A percentile compares a stretch with the other conserved stretches of the same genome.
These are phyloP conservation scores for Exobasidium cylindrosporum DNA, from an alignment of 1,284 basidiomycete genomes.

Conservation along the genomic window DNA sequence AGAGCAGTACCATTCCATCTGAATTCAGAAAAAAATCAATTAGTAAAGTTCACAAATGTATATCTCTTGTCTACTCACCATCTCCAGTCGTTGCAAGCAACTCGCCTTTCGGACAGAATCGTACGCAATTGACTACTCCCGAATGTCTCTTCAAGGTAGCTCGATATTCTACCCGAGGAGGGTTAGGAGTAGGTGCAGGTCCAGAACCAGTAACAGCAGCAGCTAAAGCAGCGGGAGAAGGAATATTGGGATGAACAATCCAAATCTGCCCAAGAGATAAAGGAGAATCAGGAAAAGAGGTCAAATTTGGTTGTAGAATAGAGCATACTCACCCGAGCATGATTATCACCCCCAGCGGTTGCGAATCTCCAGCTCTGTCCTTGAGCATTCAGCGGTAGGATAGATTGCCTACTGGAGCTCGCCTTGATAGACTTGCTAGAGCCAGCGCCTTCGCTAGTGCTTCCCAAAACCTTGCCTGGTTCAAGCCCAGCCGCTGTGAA, in stretches of 20 bases:
- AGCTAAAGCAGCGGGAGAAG: constrained; percentile 55
- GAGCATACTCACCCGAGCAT: constrained; percentile 84
- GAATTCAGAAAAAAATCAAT: constrained; percentile 6
- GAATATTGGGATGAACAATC: constrained; percentile 54
- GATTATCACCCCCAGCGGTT: constrained; percentile 94
- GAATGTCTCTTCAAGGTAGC: constrained; percentile 90
- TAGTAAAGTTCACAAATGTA: neutral
- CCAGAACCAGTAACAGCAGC: constrained; percentile 64
- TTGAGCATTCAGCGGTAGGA: constrained; percentile 45
- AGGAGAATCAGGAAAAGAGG: no score
- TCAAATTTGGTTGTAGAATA: no score
- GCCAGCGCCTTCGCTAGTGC: constrained; percentile 1
- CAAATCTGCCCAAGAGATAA: constrained; percentile 29
- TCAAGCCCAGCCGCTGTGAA: constrained; percentile 40
- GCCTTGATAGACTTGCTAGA: neutral
- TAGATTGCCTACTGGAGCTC: constrained; percentile 7
- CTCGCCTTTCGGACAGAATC: constrained; percentile 72
- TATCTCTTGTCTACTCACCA: constrained; percentile 68
- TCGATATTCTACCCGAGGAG: constrained; percentile 89
- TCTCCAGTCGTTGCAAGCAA: constrained; percentile 58
- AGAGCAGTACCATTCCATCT: constrained; percentile 97
- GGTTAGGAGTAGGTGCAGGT: constrained; percentile 56
- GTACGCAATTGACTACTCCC: constrained; percentile 90
- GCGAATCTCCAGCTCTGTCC: constrained; percentile 76
- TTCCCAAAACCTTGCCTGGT: constrained; percentile 38